Evolutionary conservation across 169 alveolate genomes (phyloP).

Genomic region (Plasmodium relictum): DNA sequence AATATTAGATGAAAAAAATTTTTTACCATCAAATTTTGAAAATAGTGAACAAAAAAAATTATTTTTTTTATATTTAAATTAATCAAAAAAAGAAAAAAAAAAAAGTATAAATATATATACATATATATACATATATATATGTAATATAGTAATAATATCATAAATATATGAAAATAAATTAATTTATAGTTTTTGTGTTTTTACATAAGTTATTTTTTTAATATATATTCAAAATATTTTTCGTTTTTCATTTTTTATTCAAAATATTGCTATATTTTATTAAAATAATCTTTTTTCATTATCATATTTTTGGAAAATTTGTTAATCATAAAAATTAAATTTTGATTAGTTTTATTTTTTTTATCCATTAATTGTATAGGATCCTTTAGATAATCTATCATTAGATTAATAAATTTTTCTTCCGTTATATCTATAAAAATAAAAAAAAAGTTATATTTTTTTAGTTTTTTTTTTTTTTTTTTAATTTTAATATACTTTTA

Average conservation of each 20-base stretch:
- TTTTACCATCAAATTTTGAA: constrained; percentile 53
- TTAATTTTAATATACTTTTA: too few relatives aligned
- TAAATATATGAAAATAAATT: neutral
- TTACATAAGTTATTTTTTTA: neutral
- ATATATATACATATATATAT: neutral
- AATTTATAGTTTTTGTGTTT: neutral
- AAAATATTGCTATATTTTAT: neutral
- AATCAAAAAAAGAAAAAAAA: neutral
- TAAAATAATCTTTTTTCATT: constrained; percentile 6
- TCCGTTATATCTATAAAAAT: constrained; percentile 31
- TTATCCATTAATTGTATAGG: constrained; percentile 34
- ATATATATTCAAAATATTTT: neutral
- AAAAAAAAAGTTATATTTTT: neutral
- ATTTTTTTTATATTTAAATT: constrained; percentile 54
- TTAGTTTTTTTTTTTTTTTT: too few relatives aligned
- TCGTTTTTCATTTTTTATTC: neutral
- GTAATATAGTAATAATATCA: neutral
- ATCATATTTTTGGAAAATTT: constrained; percentile 53
- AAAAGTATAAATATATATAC: neutral
- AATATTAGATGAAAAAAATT: constrained; percentile 40
- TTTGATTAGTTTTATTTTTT: constrained; percentile 19
- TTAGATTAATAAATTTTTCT: constrained; percentile 60
- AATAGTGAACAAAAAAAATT: constrained; percentile 47
- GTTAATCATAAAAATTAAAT: constrained; percentile 31
- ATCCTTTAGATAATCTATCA: constrained; percentile 57